Evolutionary conservation across 345 rosid genomes (phyloP).

Genomic region (Aurinia saxatilis): DNA sequence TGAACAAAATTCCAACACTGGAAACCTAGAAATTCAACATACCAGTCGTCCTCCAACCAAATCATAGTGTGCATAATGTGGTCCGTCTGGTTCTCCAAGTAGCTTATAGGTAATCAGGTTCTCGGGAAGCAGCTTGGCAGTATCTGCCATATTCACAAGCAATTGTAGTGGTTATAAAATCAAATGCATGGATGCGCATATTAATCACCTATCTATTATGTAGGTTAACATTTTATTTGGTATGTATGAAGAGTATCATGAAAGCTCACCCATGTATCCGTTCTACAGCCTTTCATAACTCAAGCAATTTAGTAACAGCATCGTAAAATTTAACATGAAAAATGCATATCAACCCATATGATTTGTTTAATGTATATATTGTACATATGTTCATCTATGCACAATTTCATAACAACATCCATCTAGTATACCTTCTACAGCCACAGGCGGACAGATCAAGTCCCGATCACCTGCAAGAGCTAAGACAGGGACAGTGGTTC

Average conservation of each 20-base stretch:
- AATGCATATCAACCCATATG: background rate
- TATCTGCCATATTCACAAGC: slow-evolving; percentile 44
- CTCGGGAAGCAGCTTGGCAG: slow-evolving; percentile 59
- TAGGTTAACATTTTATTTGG: background rate
- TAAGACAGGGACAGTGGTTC: slow-evolving; percentile 59
- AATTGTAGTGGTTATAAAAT: background rate
- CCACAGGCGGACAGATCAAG: slow-evolving; percentile 87
- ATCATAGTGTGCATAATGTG: slow-evolving; percentile 35
- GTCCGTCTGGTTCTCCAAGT: slow-evolving; percentile 67
- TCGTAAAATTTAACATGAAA: background rate
- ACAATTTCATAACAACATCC: background rate
- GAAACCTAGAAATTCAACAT: slow-evolving; percentile 21
- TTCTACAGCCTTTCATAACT: background rate
- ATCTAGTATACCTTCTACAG: slow-evolving; percentile 62
- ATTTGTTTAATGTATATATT: background rate
- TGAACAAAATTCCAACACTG: slow-evolving; percentile 11
- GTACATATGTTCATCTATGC: slow-evolving; percentile 7
- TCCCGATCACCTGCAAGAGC: slow-evolving; percentile 93
- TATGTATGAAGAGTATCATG: background rate
- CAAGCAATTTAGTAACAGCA: background rate
- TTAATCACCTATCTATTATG: background rate
- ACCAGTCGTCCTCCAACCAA: slow-evolving; percentile 46
- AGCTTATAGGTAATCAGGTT: slow-evolving; percentile 53
- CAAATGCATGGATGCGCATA: background rate
- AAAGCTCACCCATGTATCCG: background rate